Evolutionary conservation across 2,329 filamentous ascomycete genomes (phyloP), one percentile per base, ranked within the genome.

Genomic region (Colletotrichum spinosum): DNA sequence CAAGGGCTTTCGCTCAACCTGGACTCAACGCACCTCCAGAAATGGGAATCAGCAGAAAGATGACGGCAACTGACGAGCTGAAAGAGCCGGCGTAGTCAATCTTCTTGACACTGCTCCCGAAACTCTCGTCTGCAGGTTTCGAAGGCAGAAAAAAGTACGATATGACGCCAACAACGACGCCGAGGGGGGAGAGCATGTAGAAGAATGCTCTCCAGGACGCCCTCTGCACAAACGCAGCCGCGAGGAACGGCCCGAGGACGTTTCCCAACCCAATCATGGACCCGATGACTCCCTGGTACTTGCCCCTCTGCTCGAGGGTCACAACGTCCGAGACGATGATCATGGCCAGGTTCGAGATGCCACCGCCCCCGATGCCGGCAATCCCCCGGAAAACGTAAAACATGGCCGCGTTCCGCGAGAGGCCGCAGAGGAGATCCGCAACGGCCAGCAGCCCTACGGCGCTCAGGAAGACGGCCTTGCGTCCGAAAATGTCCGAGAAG

Each of bases 281-380:
- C 1, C 79, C 79, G 1, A 79, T 71, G 53, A 82, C 80, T 12
- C 80, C 80, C 70, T 81, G 79, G 67, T 82, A 87, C 69, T 86
- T 88, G 37, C 87, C 87, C 68, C 87, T 78, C 68, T 88, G 81
- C 70, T 87, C 80, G 4, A 89, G 76, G 0, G 85, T 86, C 1
- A 88, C 85, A 7, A 89, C 77, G 71, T 90, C 87, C 7, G 81
- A 85, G 2, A 89, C 83, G 55, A 89, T 88, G 69, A 90, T 88
- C 83, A 88, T 88, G 5, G 83, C 78, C 50, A 89, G 73, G 25
- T 84, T 86, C 35, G 80, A 83, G 52, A 90, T 83, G 9, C 88
- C 88, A 2, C 88, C 88, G 48, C 84, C 84, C 9, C 86, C 88
- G n/a, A 90, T 78, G 57, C 88, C 88, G 9, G 87, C 83, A 17